phyloP scores from a whole-genome alignment of 768 basidiomycete species.

The Lactifluus subvellereus region DNA sequence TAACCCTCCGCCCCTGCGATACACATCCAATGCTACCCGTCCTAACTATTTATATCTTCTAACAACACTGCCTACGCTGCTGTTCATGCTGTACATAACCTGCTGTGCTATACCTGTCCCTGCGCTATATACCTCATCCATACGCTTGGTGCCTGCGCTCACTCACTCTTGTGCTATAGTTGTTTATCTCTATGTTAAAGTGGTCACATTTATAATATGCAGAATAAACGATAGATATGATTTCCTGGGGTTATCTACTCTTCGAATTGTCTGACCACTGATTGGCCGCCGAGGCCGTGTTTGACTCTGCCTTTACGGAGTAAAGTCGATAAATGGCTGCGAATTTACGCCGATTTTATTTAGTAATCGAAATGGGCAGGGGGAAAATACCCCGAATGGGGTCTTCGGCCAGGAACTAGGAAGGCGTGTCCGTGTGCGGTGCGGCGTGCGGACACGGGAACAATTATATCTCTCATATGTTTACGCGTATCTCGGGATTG shows the following conservation, averaged over 20 bases:
- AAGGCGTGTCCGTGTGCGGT: not conserved
- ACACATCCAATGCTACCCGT: constrained; percentile 4
- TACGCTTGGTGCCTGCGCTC: constrained; percentile 1
- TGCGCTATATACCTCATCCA: constrained; percentile 14
- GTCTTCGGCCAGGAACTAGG: not conserved
- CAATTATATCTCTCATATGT: no score
- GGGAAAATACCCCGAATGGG: not conserved
- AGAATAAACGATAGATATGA: constrained; percentile 16
- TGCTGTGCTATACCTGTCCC: constrained; percentile 17
- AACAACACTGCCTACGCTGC: not conserved
- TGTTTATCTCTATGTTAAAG: constrained; percentile 21
- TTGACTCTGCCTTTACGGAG: constrained; percentile 4
- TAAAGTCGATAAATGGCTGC: not conserved
- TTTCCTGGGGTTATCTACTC: not conserved
- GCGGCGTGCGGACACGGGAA: no score
- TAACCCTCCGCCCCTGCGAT: constrained; percentile 2
- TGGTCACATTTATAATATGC: constrained; percentile 15
- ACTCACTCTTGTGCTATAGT: constrained; percentile 20
- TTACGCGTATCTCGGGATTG: no score
- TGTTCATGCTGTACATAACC: constrained; percentile 21
- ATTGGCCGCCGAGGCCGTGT: not conserved
- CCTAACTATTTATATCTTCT: constrained; percentile 6
- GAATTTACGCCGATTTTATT: not conserved
- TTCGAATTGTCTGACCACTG: not conserved
- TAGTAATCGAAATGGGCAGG: not conserved